A percentile compares a stretch with the other conserved stretches of the same genome.
Evolutionary conservation across 2,329 filamentous ascomycete species (phyloP).

Genomic region (Aspergillus sp.): DNA sequence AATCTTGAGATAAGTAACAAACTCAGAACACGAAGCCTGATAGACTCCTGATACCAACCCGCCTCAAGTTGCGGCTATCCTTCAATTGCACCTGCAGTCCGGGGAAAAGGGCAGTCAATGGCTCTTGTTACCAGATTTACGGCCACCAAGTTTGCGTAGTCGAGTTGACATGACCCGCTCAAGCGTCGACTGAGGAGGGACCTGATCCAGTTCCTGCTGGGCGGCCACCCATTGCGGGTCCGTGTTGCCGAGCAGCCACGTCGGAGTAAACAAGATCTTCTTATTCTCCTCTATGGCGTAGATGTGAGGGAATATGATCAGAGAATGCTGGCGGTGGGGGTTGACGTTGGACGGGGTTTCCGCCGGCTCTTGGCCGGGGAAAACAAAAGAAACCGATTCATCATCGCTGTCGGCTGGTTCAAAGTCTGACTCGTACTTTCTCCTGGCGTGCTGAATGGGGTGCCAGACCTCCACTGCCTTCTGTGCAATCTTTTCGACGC

Average conservation of each 20-base stretch:
- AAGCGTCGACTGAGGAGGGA: background rate
- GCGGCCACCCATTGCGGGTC: conserved; percentile 1
- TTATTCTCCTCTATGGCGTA: background rate
- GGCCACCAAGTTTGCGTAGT: background rate
- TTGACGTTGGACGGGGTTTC: background rate
- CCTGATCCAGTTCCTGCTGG: background rate
- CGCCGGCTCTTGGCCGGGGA: conserved; percentile 1
- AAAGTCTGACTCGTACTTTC: conserved; percentile 15
- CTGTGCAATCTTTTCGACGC: conserved; percentile 12
- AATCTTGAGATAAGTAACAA: background rate
- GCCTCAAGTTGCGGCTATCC: background rate
- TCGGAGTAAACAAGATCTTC: background rate
- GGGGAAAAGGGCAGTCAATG: background rate
- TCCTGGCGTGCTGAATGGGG: conserved; percentile 10
- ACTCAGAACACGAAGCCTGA: background rate
- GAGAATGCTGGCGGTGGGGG: background rate
- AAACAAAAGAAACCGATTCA: conserved; percentile 12
- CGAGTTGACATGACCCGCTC: background rate
- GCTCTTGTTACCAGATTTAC: background rate
- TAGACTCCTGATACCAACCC: background rate
- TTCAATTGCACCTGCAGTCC: background rate
- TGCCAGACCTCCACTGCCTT: conserved; percentile 14
- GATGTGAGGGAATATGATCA: background rate
- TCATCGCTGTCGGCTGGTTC: conserved; percentile 9
- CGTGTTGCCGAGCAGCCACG: background rate